Conservation (phyloP, 352 stramenopile genomes). For the Pythium folliculosum region DNA sequence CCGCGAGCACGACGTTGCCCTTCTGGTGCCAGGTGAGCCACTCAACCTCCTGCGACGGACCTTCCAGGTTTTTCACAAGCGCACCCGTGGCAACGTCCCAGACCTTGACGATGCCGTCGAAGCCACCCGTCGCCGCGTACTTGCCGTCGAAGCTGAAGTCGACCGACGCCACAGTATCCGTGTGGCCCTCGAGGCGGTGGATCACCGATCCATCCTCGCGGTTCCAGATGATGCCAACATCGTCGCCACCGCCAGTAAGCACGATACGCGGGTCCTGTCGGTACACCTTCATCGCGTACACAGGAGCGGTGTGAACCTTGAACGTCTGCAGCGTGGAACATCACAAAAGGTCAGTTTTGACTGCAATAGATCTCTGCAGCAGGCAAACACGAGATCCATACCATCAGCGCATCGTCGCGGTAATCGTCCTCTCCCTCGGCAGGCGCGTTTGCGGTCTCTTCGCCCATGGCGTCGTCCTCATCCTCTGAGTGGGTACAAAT, state of each 20-base stretch:
- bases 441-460: conserved; percentile 7
- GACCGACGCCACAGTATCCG: conserved; percentile 82
- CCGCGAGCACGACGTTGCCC: conserved; percentile 88
- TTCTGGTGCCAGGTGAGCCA: conserved; percentile 92
- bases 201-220: conserved; percentile 76
- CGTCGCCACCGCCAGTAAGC: conserved; percentile 81
- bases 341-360: neutral
- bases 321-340: conserved; percentile 51
- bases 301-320: conserved; percentile 69
- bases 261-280: conserved; percentile 80
- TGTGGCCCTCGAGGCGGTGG: conserved; percentile 77
- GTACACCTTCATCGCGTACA: conserved; percentile 86
- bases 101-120: conserved; percentile 87
- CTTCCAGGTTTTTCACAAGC: conserved; percentile 83
- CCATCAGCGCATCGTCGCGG: conserved; percentile 33
- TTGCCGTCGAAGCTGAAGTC: conserved; percentile 89
- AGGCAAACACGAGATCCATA: conserved; percentile 2
- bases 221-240: conserved; percentile 87
- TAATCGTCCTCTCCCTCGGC: conserved; percentile 11
- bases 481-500: conserved; percentile 41
- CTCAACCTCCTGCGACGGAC: conserved; percentile 89
- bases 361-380: too few relatives aligned
- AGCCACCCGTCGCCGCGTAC: conserved; percentile 84
- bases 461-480: conserved; percentile 79
- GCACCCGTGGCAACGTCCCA: conserved; percentile 86